Evolutionary conservation across 2,329 filamentous ascomycete species (phyloP), one percentile per base, ranked within the genome.

Genomic region (Aspergillus luchuensis): DNA sequence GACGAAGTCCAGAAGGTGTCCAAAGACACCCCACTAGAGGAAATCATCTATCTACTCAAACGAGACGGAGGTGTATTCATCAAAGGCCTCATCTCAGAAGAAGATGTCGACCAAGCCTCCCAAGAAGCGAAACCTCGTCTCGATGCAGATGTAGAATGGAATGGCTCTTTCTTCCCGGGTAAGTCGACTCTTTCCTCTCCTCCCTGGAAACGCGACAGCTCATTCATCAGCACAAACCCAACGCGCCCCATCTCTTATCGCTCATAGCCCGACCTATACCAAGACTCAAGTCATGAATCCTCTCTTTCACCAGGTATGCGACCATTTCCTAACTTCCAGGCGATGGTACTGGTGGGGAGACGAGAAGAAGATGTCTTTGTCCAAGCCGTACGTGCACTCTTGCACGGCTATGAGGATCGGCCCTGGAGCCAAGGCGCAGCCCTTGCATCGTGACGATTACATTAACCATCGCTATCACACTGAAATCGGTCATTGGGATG

Each of bases 341-440:
- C 67, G 61, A 58, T 66, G 63, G 60, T 71, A 67, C 59, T 74
- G 71, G 71, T 69, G 67, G 60, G 71, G 71, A 28, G 57, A 70
- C 8, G 63, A 70, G 28, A 63, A 67, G 48, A 68, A 69, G 8
- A 64, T 67, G n/a, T 67, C 67, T 3, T 64, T 70, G 0, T 71
- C 71, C 0, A 68, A 66, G 57, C 71, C 72, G 4, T 64, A 73
- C 15, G 62, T 62, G 28, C 21, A 53, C 41, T 65, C 53, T 48
- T 58, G 60, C 57, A 61, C 59, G 7, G 65, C 60, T 17, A 58
- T 68, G 36, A 28, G 62, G 57, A 68, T 71, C 11, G 68, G 67
- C 1, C 69, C 69, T 0, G 68, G 69, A 1, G 67, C 57, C 19
- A 63, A 61, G 56, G 62, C 63, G 1, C 70, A 72, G 54, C 65